Percentiles rank a stretch among this genome's conserved stretches.
These are phyloP conservation scores for Globisporangium acanthophoron DNA, from an alignment of 352 stramenopile species.

Conservation along the genomic window DNA sequence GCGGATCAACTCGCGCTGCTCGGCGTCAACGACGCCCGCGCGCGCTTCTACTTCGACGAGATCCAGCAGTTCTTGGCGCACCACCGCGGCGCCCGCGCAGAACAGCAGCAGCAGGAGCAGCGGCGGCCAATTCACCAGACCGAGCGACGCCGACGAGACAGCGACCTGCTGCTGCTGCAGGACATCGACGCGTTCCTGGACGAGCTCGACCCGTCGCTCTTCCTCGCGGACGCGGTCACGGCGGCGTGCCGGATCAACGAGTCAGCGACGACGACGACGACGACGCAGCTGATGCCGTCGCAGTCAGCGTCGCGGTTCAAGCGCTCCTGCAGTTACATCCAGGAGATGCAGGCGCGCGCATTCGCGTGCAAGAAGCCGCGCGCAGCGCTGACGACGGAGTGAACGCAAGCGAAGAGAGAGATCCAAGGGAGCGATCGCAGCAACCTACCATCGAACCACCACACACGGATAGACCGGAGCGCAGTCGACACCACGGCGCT, in stretches of 20 bases:
- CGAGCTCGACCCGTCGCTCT: constrained; percentile 49
- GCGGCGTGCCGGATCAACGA: not conserved
- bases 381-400: not conserved
- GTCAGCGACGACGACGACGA: not conserved
- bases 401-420: not conserved
- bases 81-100: constrained; percentile 15
- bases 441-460: not conserved
- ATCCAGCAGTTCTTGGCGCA: constrained; percentile 51
- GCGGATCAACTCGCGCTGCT: constrained; percentile 32
- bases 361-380: constrained; percentile 3
- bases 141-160: not conserved
- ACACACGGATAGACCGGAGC: not conserved
- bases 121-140: not conserved
- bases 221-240: constrained; percentile 9
- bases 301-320: constrained; percentile 8
- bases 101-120: constrained; percentile 5
- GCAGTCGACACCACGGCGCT: not conserved
- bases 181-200: constrained; percentile 27
- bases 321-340: constrained; percentile 17
- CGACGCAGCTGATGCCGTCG: constrained; percentile 5
- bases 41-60: constrained; percentile 46
- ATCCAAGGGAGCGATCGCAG: not conserved
- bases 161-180: constrained; percentile 34
- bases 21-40: constrained; percentile 44
- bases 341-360: constrained; percentile 13